A percentile compares a stretch with the other conserved stretches of the same genome.
These are phyloP conservation scores for Penicillium olsonii DNA, from an alignment of 2,329 filamentous ascomycete genomes.

Conservation along the genomic window DNA sequence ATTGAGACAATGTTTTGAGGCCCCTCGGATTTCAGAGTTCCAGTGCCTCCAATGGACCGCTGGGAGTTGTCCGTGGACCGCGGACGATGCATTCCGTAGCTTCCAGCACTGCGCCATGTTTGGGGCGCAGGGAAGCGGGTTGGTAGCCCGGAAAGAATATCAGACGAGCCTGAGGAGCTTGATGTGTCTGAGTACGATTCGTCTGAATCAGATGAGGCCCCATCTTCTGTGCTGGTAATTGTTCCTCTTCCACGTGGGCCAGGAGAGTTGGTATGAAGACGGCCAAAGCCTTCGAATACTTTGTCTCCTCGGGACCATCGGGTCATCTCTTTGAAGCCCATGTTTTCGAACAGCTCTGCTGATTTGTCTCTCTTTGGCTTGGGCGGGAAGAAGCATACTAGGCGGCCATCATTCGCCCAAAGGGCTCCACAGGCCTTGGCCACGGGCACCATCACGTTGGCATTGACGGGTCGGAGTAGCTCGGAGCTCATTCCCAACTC, in stretches of 20 bases:
- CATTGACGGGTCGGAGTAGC: conserved; percentile 55
- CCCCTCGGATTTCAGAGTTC: conserved; percentile 50
- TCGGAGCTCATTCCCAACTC: conserved; percentile 53
- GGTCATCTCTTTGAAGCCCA: conserved; percentile 52
- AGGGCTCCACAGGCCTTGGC: conserved; percentile 60
- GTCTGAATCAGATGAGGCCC: conserved; percentile 49
- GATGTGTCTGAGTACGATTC: conserved; percentile 64
- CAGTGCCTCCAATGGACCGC: conserved; percentile 57
- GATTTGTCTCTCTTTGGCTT: conserved; percentile 54
- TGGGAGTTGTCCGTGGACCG: conserved; percentile 51
- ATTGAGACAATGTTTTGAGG: conserved; percentile 73
- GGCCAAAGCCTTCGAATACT: conserved; percentile 66
- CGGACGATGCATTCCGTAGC: conserved; percentile 59
- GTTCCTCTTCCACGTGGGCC: conserved; percentile 44
- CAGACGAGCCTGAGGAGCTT: conserved; percentile 48
- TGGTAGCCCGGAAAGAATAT: conserved; percentile 47
- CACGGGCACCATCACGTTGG: conserved; percentile 65
- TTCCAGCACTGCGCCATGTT: conserved; percentile 52
- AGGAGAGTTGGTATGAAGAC: conserved; percentile 55
- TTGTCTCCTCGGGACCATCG: conserved; percentile 51
- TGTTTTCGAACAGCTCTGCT: conserved; percentile 50
- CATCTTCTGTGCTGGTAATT: conserved; percentile 46
- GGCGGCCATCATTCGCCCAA: conserved; percentile 59
- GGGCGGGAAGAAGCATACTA: conserved; percentile 60
- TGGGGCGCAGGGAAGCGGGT: conserved; percentile 52